Evolutionary conservation across 768 basidiomycete genomes (phyloP), one percentile per base, ranked within the genome.

Genomic region (Coprinopsis strossmayeri): DNA sequence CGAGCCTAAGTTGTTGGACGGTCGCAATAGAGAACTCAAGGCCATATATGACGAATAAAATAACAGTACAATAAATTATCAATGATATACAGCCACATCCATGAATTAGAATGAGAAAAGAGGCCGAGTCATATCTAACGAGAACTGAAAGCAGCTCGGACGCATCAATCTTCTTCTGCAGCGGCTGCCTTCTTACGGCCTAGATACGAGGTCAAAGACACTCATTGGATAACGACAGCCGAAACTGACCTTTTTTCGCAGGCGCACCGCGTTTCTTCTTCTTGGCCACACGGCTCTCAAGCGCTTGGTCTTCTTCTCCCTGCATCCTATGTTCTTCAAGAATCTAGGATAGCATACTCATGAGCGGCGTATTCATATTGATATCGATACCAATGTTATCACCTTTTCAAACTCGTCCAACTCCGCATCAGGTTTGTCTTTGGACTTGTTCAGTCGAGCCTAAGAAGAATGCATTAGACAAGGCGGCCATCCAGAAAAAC

Each of bases 351-450:
- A 32, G 1, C n/a, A n/a, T n/a, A n/a, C n/a, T n/a, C n/a, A n/a
- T n/a, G n/a, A n/a, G n/a, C n/a, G n/a, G n/a, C n/a, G n/a, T n/a
- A n/a, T n/a, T n/a, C n/a, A n/a, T n/a, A n/a, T n/a, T n/a, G n/a
- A n/a, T n/a, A n/a, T n/a, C n/a, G n/a, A n/a, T n/a, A n/a, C n/a
- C n/a, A n/a, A n/a, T n/a, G n/a, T n/a, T n/a, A n/a, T n/a, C n/a
- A 89, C 93, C 60, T 75, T 74, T 64, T 97, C 93, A 59, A 99
- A 99, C 67, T 99, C 95, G 54, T 94, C 87, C 40, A 98, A 68
- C 58, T 98, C 95, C 0, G 85, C 78, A 55, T 96, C 94, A 2
- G 92, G 90, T 64, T 96, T 97, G 61, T 85, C 90, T 54, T 87
- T 81, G 27, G 84, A 85, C 67, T 96, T 97, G 68, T 95, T 95